Evolutionary conservation across 208 protist species (phyloP).

Genomic region (Crithidia bombi): DNA sequence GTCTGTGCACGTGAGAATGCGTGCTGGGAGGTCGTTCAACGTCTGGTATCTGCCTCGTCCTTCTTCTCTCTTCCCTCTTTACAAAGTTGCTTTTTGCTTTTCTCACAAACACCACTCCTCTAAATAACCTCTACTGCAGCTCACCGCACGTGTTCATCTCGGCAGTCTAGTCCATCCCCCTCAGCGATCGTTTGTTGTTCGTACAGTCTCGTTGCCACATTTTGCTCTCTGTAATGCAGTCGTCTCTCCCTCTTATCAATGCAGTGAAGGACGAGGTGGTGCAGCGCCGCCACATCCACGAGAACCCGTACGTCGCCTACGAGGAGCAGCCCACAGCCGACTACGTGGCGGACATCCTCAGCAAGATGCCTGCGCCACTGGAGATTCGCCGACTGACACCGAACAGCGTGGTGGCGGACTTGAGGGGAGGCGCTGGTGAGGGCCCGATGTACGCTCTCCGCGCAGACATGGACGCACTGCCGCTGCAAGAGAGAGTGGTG

Average conservation of each 20-base stretch:
- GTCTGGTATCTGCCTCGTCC: too few species aligned
- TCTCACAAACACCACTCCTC: too few species aligned
- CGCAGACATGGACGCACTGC: slow-evolving; percentile 72
- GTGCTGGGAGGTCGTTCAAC: too few species aligned
- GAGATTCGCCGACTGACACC: slow-evolving; percentile 55
- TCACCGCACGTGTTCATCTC: too few species aligned
- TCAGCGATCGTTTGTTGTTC: neutral
- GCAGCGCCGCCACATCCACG: slow-evolving; percentile 78
- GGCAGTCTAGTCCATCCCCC: neutral
- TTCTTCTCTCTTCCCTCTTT: too few species aligned
- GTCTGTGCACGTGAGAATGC: too few species aligned
- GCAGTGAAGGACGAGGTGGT: slow-evolving; percentile 44
- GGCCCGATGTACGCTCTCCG: slow-evolving; percentile 61
- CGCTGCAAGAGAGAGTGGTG: slow-evolving; percentile 60
- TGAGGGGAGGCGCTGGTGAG: slow-evolving; percentile 57
- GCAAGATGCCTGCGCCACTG: slow-evolving; percentile 51
- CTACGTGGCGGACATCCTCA: slow-evolving; percentile 64
- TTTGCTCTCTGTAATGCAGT: slow-evolving; percentile 1
- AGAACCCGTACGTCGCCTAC: slow-evolving; percentile 59
- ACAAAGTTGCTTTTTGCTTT: too few species aligned
- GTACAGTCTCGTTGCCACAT: neutral
- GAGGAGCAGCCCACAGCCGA: slow-evolving; percentile 75
- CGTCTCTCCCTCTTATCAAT: slow-evolving; percentile 11
- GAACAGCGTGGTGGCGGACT: slow-evolving; percentile 64
- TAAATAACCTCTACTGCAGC: too few species aligned